These are phyloP conservation scores for Wallacemonas collosoma DNA, from an alignment of 208 protist species.

Conservation along the genomic window DNA sequence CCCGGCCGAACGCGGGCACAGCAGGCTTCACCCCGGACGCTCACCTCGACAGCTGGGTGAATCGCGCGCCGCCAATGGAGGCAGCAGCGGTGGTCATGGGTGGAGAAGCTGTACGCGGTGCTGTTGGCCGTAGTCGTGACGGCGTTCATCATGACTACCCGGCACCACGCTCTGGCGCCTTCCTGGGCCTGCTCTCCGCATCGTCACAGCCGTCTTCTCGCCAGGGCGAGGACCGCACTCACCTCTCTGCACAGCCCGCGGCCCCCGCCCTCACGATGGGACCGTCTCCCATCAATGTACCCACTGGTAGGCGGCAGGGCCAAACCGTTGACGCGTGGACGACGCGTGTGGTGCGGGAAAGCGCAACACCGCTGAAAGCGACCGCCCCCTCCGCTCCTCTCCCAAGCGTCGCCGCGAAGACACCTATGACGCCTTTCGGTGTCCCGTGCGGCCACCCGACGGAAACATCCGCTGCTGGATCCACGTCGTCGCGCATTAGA, in stretches of 20 bases:
- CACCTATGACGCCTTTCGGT: slow-evolving; percentile 7
- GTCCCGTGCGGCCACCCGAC: not conserved
- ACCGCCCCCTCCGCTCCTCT: too few relatives aligned
- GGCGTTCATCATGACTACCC: too few relatives aligned
- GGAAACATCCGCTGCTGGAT: not conserved
- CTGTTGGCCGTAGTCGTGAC: too few relatives aligned
- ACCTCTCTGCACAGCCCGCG: not conserved
- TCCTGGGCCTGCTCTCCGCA: too few relatives aligned
- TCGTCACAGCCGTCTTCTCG: too few relatives aligned
- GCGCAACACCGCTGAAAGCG: too few relatives aligned
- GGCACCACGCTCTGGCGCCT: too few relatives aligned
- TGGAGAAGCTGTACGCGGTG: not conserved
- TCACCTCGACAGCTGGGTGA: too few relatives aligned
- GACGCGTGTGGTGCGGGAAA: too few relatives aligned
- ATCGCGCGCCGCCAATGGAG: not conserved
- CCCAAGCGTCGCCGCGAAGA: too few relatives aligned
- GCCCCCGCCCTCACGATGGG: not conserved
- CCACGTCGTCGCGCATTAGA: not conserved
- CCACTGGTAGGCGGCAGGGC: not conserved
- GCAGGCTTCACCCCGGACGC: not conserved
- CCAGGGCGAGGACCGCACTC: not conserved
- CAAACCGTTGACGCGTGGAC: not conserved
- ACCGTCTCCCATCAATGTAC: not conserved
- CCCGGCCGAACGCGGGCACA: too few relatives aligned
- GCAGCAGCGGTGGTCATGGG: not conserved